Conservation (phyloP, 495 filamentous ascomycete genomes). For the Massariosphaeria phaeospora region DNA sequence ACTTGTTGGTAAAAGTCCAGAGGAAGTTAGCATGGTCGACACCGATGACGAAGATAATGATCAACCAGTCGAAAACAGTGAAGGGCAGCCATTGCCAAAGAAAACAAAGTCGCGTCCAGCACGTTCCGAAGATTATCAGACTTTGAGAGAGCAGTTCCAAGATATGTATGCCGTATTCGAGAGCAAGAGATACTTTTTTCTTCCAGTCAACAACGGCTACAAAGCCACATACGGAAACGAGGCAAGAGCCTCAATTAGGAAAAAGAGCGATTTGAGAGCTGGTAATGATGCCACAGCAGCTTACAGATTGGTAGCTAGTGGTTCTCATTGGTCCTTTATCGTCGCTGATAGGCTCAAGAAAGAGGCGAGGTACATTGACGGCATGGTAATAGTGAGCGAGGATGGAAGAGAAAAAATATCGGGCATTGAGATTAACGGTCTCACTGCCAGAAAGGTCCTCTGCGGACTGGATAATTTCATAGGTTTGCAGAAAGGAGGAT, state of each 20-base stretch:
- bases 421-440: not conserved
- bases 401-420: not conserved
- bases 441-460: not conserved
- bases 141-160: not conserved
- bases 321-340: constrained; percentile 2
- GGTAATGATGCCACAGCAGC: not conserved
- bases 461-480: not conserved
- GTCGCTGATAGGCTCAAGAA: not conserved
- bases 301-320: not conserved
- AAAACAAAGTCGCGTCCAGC: not conserved
- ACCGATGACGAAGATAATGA: too few species aligned
- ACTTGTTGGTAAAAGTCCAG: not conserved
- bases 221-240: too few species aligned
- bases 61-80: too few species aligned
- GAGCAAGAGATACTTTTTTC: not conserved
- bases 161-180: not conserved
- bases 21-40: not conserved
- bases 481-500: not conserved
- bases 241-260: not conserved
- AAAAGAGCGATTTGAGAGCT: not conserved
- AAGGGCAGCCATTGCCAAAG: too few species aligned
- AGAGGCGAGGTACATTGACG: not conserved
- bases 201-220: constrained; percentile 1
- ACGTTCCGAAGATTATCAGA: not conserved
- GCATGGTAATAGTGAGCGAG: not conserved